Base-by-base conservation (phyloP, 805 yeast species). In the Spencermartinsiella europaea region DNA sequence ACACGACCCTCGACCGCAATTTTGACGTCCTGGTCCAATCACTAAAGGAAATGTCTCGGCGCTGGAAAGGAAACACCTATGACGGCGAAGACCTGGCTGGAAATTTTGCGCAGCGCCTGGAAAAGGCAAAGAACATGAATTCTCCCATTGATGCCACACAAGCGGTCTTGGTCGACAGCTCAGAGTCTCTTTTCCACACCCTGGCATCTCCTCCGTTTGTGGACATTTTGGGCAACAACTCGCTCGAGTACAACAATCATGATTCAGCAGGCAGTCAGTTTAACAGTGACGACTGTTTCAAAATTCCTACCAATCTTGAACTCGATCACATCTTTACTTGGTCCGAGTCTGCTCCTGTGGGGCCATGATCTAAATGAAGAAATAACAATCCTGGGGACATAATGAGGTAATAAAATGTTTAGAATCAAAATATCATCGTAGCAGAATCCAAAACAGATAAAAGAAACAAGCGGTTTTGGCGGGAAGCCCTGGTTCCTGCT, bases 61-160 rank as follows among this genome's bases (percentile, higher is more conserved):
- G 37, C 15, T 42, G 39, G 38, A 14, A 12, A n/a, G 31, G 43
- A 10, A 21, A 34, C 34, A n/a, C 19, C 19, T n/a, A 16, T 15
- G 37, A 34, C 19, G 37, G 19, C 8, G 40, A 16, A 36, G 19
- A 35, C 15, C 33, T 31, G 45, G 37, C 54, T 2, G 43, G 44
- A 15, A 45, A 40, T 34, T 51, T 51, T 46, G 50, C 49, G 7
- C 20, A 21, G 15, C 33, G 49, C 14, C 36, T 51, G 45, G 49
- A 48, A 20, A 33, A 40, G 15, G 47, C 50, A 4, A 38, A 33
- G 19, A 37, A 20, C 31, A 25, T 27, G 20, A 20, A 19, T 8
- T 15, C 25, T 17, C 20, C 21, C 5, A 37, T 37, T 17, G 40
- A 37, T 20, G 20, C 40, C 21, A 37, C 21, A 8, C 40, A 37